Percentiles rank a stretch among this genome's conserved stretches.
These are phyloP conservation scores for Colletotrichum karsti DNA, from an alignment of 2,329 filamentous ascomycete genomes.

Conservation along the genomic window DNA sequence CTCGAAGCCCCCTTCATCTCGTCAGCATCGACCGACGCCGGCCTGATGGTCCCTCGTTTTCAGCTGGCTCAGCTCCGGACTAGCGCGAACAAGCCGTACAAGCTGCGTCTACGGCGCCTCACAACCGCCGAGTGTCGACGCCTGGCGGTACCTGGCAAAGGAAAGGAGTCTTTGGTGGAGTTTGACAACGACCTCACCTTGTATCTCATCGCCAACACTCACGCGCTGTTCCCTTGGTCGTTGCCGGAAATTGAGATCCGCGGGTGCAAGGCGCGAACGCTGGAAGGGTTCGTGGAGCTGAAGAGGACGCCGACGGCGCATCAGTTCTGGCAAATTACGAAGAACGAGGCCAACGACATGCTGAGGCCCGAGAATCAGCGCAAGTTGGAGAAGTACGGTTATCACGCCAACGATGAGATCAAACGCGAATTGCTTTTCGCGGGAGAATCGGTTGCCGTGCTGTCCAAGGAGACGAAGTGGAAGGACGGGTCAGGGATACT, in stretches of 20 bases:
- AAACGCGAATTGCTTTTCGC: not conserved
- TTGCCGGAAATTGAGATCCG: conserved; percentile 5
- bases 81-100: conserved; percentile 1
- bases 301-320: conserved; percentile 2
- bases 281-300: conserved; percentile 8
- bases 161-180: not conserved
- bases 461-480: not conserved
- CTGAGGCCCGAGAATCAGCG: not conserved
- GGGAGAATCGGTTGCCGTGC: not conserved
- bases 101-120: conserved; percentile 7
- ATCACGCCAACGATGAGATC: conserved; percentile 11
- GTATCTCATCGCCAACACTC: conserved; percentile 2
- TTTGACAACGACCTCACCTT: conserved; percentile 11
- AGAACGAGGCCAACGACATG: conserved; percentile 2
- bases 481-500: not conserved
- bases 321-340: conserved; percentile 30
- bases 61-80: not conserved
- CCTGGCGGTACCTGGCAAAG: not conserved
- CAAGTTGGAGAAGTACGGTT: not conserved
- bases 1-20: not conserved
- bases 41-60: not conserved
- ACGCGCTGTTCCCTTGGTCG: not conserved
- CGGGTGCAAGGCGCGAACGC: conserved; percentile 5
- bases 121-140: not conserved
- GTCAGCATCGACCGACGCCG: not conserved